These are phyloP conservation scores for Lactarius psammicola DNA, from an alignment of 768 basidiomycete genomes.

Conservation along the genomic window DNA sequence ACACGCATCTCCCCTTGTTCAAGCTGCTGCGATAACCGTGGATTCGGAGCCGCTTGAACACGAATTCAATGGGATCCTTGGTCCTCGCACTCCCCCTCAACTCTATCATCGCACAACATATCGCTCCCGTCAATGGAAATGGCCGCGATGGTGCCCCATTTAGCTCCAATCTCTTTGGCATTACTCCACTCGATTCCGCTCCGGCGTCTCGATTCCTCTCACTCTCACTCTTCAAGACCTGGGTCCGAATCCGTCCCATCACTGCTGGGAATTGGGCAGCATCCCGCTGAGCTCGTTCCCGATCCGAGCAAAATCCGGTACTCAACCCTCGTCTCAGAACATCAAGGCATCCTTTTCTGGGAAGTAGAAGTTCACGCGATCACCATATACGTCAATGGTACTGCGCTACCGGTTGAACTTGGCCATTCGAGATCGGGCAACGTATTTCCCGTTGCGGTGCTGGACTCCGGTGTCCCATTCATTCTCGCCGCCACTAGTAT, in stretches of 20 bases:
- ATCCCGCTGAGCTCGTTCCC: constrained; percentile 52
- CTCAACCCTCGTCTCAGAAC: constrained; percentile 43
- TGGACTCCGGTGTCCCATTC: constrained; percentile 68
- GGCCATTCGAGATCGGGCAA: constrained; percentile 41
- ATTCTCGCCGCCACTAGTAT: constrained; percentile 60
- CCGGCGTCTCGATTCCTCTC: constrained; percentile 66
- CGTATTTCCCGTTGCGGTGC: constrained; percentile 57
- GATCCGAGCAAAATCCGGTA: constrained; percentile 56
- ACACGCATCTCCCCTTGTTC: not conserved
- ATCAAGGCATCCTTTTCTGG: constrained; percentile 56
- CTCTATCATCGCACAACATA: constrained; percentile 55
- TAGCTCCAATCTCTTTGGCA: constrained; percentile 68
- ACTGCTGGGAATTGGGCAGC: constrained; percentile 65
- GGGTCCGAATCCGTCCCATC: constrained; percentile 57
- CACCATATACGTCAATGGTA: constrained; percentile 56
- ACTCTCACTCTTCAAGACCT: constrained; percentile 64
- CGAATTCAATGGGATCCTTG: constrained; percentile 65
- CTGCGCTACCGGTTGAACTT: constrained; percentile 41
- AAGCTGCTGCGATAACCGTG: constrained; percentile 61
- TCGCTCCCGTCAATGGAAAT: constrained; percentile 51
- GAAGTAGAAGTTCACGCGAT: constrained; percentile 56
- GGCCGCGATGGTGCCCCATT: constrained; percentile 63
- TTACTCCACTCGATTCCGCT: constrained; percentile 51
- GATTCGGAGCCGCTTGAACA: constrained; percentile 54
- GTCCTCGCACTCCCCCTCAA: constrained; percentile 72